Evolutionary conservation across 257 asterid genomes (phyloP), one percentile per base, ranked within the genome.

Genomic region (Mentha longifolia): DNA sequence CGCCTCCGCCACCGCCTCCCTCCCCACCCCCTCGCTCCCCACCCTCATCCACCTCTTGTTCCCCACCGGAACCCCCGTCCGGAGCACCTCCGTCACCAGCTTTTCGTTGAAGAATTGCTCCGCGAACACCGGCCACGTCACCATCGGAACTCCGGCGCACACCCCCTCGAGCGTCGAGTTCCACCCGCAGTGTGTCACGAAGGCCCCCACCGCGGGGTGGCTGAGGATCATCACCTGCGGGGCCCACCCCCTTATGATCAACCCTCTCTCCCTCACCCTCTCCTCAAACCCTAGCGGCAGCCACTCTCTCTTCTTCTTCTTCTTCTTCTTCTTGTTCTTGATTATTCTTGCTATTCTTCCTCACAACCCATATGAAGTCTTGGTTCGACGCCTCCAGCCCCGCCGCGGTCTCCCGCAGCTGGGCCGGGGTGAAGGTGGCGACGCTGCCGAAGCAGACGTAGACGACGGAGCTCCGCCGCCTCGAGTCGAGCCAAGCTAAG

Each of bases 161-260:
- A 81, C 15, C 1, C 82, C 79, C 47, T 80, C 85, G 0, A 80
- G 74, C 8, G 69, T 73, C 41, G 85, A 80, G 69, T 81, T 81
- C 85, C 85, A 81, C 8, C 85, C 85, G 13, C 83, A 81, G 42
- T 81, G 85, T 11, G 85, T 77, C 39, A 81, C 81, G 3, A 81
- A 81, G 6, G 72, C 83, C 43, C 83, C 85, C 0, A 72, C 22
- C 3, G 83, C 54, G 0, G 70, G 54, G 35, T 81, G 83, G 12
- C 72, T 62, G 35, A 81, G 81, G 49, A 81, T 81, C 82, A 45
- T 35, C 68, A 75, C 64, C n/a, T 79, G 96, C 3, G 92, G 95
- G 0, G 95, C 96, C 96, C 96, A 90, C 2, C 95, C 95, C 51
- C 80, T 82, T 67, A 92, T 80, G 31, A 89, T 76, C 6, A 89